phyloP scores from a whole-genome alignment of 2,329 filamentous ascomycete species.

The Biscogniauxia sp. region DNA sequence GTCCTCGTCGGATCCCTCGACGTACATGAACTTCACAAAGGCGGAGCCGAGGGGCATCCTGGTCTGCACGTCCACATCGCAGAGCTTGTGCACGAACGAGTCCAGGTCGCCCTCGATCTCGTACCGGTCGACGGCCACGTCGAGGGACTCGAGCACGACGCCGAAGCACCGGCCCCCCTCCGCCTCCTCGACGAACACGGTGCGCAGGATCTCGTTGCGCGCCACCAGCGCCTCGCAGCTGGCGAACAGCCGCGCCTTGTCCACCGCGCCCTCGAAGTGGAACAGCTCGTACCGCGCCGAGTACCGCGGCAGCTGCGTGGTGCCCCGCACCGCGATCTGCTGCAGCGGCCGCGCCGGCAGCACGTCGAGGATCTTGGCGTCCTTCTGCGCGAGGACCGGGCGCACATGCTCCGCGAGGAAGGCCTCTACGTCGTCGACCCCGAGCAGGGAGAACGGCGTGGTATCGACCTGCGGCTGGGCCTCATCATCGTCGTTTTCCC shows the following conservation, averaged over 20 bases:
- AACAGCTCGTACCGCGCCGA: constrained; percentile 65
- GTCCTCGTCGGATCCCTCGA: constrained; percentile 35
- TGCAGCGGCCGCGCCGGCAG: constrained; percentile 59
- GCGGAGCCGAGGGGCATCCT: constrained; percentile 56
- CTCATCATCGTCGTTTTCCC: constrained; percentile 5
- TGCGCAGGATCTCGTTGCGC: constrained; percentile 63
- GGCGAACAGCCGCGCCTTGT: constrained; percentile 46
- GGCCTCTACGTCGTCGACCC: constrained; percentile 35
- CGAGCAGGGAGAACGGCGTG: constrained; percentile 52
- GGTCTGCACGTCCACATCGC: constrained; percentile 53
- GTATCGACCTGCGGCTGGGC: constrained; percentile 27
- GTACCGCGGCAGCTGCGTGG: constrained; percentile 56
- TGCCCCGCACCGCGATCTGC: constrained; percentile 57
- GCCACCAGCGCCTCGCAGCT: constrained; percentile 56
- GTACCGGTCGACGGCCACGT: constrained; percentile 49
- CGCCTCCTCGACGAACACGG: constrained; percentile 57
- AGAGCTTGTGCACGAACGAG: constrained; percentile 51
- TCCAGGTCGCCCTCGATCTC: constrained; percentile 51
- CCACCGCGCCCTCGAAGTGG: constrained; percentile 53
- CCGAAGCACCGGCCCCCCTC: constrained; percentile 49
- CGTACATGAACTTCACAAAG: constrained; percentile 59
- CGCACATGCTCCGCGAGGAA: constrained; percentile 49
- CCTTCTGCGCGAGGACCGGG: constrained; percentile 48
- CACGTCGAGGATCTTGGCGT: constrained; percentile 53
- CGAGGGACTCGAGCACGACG: constrained; percentile 56